Base-by-base conservation (phyloP, 148 eudicot species). In the Camellia lanceoleosa region DNA sequence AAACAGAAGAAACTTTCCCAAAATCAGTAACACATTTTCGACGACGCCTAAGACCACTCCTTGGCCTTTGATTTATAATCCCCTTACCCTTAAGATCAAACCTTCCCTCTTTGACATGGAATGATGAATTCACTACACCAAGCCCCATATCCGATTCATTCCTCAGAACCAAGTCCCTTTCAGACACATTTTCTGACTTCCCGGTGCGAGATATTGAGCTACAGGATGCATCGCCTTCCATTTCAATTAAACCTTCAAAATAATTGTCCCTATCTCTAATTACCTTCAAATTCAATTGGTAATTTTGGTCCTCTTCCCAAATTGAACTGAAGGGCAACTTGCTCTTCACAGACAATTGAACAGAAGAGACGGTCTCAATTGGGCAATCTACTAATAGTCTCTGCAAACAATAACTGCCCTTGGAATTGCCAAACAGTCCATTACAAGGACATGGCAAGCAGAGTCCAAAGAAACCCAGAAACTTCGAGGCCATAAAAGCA, bases 401-500 rank as follows among this genome's bases (percentile, higher is more conserved):
- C 72, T 88, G 86, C 61, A 90, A 47, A 70, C 97, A 95, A 46
- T 80, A 80, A 70, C 44, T 82, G 4, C 76, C 76, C 83, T 68
- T 81, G 63, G 90, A 81, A 52, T 75, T 65, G 81, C 85, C 82
- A 79, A 86, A 86, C 30, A 89, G 65, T 4, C 94, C 95, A 61
- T 86, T 82, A 77, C 98, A 91, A 69, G 95, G 89, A 79, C 95
- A 91, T 0, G 94, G 97, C 46, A 96, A 84, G 71, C 84, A 59
- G 49, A 96, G 79, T 7, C 99, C 99, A 47, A 96, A 86, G 52
- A 96, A 75, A 46, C 83, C 86, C 58, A 96, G 82, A 83, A 92
- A 88, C 64, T 85, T 89, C 16, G 95, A 81, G 14, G 89, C 71
- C 15, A 92, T 81, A 77, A 80, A 94, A 59, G 92, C 92, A 12